A percentile compares a stretch with the other conserved stretches of the same genome.
phyloP scores from a whole-genome alignment of 768 basidiomycete genomes.

The Cyclocybe aegerita region DNA sequence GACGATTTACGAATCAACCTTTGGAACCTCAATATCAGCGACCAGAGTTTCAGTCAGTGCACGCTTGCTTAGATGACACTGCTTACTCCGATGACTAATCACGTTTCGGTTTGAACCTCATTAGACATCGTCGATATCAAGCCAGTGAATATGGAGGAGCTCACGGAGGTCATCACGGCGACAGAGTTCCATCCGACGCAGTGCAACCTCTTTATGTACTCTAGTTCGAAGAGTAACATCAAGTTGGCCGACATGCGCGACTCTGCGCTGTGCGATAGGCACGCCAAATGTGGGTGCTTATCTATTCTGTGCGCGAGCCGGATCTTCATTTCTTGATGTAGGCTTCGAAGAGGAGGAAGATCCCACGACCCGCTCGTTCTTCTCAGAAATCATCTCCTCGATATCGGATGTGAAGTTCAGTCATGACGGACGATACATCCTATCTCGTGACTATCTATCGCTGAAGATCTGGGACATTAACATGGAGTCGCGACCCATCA shows the following conservation, averaged over 20 bases:
- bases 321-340: conserved; percentile 29
- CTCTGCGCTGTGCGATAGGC: conserved; percentile 92
- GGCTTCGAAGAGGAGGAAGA: conserved; percentile 99
- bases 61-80: conserved; percentile 1
- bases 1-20: conserved; percentile 97
- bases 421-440: conserved; percentile 93
- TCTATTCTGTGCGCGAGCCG: conserved; percentile 1
- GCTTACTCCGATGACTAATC: conserved; percentile 14
- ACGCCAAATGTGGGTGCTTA: conserved; percentile 83
- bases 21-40: conserved; percentile 98
- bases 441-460: conserved; percentile 95
- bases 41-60: conserved; percentile 96
- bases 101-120: conserved; percentile 6
- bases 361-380: conserved; percentile 95
- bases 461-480: conserved; percentile 99
- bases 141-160: conserved; percentile 99
- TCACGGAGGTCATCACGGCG: conserved; percentile 99
- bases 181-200: conserved; percentile 98
- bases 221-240: conserved; percentile 99
- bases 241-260: conserved; percentile 99
- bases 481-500: conserved; percentile 95
- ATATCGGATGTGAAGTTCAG: conserved; percentile 99
- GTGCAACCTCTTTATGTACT: conserved; percentile 99
- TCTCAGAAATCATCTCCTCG: conserved; percentile 99
- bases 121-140: conserved; percentile 99